Evolutionary conservation across 352 stramenopile species (phyloP).

Genomic region (Phytophthora pluvialis): DNA sequence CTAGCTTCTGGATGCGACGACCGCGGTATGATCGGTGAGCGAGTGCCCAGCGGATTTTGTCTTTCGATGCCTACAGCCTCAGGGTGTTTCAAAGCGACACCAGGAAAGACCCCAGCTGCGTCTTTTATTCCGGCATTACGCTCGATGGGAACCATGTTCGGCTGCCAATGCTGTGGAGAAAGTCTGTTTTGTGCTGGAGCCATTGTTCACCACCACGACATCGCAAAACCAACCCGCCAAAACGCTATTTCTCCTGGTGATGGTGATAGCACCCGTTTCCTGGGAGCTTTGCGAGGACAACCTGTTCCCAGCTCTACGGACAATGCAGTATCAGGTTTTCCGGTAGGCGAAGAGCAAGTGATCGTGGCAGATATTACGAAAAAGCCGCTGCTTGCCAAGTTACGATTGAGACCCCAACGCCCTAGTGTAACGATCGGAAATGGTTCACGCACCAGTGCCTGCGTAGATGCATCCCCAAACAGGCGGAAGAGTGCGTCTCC

Average conservation of each 20-base stretch:
- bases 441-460: neutral
- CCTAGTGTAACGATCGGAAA: conserved; percentile 30
- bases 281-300: conserved; percentile 24
- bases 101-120: conserved; percentile 4
- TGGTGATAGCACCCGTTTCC: conserved; percentile 11
- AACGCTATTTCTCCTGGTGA: neutral
- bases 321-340: neutral
- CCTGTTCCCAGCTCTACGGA: neutral
- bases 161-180: conserved; percentile 62
- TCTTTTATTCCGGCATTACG: conserved; percentile 75
- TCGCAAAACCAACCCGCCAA: conserved; percentile 15
- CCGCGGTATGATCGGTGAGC: conserved; percentile 64
- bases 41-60: conserved; percentile 60
- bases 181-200: conserved; percentile 70
- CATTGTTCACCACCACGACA: conserved; percentile 48
- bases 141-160: conserved; percentile 76
- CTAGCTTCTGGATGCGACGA: conserved; percentile 49
- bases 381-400: conserved; percentile 57
- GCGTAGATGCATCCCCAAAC: neutral
- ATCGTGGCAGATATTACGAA: conserved; percentile 31
- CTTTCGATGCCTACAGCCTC: conserved; percentile 44
- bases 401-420: conserved; percentile 61
- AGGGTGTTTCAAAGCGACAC: conserved; percentile 12
- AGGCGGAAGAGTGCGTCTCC: conserved; percentile 21
- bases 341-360: conserved; percentile 10